Percentiles rank a stretch among this genome's conserved stretches.
Evolutionary conservation across 352 stramenopile genomes (phyloP).

Genomic region (Phytophthora palmivora): DNA sequence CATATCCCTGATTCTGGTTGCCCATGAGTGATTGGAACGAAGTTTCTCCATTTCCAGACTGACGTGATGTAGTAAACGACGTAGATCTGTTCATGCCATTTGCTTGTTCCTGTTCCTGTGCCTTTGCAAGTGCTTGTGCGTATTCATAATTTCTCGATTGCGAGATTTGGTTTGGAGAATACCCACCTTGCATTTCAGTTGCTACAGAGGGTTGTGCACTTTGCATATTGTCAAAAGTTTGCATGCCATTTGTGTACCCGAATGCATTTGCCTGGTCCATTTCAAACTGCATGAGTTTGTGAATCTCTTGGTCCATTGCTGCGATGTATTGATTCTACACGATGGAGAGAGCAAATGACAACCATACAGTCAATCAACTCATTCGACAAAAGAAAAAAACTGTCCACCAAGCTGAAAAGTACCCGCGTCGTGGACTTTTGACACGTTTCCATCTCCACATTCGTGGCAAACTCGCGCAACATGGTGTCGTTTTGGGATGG

Average conservation of each 20-base stretch:
- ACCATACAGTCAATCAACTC: slow-evolving; percentile 8
- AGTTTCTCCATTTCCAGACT: slow-evolving; percentile 31
- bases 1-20: slow-evolving; percentile 34
- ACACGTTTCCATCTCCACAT: slow-evolving; percentile 75
- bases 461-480: slow-evolving; percentile 66
- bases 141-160: slow-evolving; percentile 41
- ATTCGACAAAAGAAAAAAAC: slow-evolving; percentile 28
- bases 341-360: slow-evolving; percentile 6
- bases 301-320: slow-evolving; percentile 66
- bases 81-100: slow-evolving; percentile 4
- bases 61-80: slow-evolving; percentile 27
- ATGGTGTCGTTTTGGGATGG: slow-evolving; percentile 57
- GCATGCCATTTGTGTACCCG: slow-evolving; percentile 17
- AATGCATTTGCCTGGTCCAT: slow-evolving; percentile 30
- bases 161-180: slow-evolving; percentile 32
- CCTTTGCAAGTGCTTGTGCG: slow-evolving; percentile 42
- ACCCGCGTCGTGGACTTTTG: slow-evolving; percentile 51
- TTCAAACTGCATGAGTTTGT: slow-evolving; percentile 69
- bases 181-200: slow-evolving; percentile 24
- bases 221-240: slow-evolving; percentile 22
- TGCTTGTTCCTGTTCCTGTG: slow-evolving; percentile 27
- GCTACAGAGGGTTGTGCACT: slow-evolving; percentile 5
- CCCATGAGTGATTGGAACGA: slow-evolving; percentile 55
- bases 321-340: slow-evolving; percentile 62
- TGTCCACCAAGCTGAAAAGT: slow-evolving; percentile 5